These are phyloP conservation scores for Stephanodiscus triporus DNA, from an alignment of 108 stramenopile species.

Conservation along the genomic window DNA sequence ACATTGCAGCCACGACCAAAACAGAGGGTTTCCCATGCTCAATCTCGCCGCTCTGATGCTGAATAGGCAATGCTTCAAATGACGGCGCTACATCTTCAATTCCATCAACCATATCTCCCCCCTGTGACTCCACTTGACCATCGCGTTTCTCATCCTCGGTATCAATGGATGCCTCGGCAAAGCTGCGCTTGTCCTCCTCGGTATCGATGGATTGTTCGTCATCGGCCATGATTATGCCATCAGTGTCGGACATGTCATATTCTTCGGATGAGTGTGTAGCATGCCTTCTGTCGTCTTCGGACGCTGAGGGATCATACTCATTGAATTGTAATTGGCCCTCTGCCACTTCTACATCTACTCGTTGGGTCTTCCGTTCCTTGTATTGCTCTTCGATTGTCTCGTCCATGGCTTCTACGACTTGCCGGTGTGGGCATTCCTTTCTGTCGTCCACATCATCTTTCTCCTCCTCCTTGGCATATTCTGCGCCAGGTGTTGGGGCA, in stretches of 20 bases:
- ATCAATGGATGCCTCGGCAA: conserved; percentile 38
- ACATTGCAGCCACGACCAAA: conserved; percentile 51
- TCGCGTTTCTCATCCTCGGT: conserved; percentile 33
- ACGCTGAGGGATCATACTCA: background rate
- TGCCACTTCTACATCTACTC: background rate
- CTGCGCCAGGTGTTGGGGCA: background rate
- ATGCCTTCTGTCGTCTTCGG: conserved; percentile 3
- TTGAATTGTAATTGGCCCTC: background rate
- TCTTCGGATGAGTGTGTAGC: conserved; percentile 23
- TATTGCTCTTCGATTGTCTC: background rate
- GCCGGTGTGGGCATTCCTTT: background rate
- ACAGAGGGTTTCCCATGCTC: conserved; percentile 41
- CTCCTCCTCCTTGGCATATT: conserved; percentile 11
- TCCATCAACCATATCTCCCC: background rate
- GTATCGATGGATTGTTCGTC: conserved; percentile 54
- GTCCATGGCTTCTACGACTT: background rate
- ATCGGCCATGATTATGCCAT: conserved; percentile 50
- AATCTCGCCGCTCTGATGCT: conserved; percentile 5
- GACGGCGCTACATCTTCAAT: background rate
- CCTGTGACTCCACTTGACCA: conserved; percentile 23
- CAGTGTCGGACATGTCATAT: conserved; percentile 20
- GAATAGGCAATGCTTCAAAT: background rate
- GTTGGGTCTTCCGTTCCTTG: background rate
- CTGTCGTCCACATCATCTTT: background rate
- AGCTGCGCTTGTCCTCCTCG: conserved; percentile 49